phyloP scores from a whole-genome alignment of 2,329 filamentous ascomycete species.

The Fusarium floridanum region DNA sequence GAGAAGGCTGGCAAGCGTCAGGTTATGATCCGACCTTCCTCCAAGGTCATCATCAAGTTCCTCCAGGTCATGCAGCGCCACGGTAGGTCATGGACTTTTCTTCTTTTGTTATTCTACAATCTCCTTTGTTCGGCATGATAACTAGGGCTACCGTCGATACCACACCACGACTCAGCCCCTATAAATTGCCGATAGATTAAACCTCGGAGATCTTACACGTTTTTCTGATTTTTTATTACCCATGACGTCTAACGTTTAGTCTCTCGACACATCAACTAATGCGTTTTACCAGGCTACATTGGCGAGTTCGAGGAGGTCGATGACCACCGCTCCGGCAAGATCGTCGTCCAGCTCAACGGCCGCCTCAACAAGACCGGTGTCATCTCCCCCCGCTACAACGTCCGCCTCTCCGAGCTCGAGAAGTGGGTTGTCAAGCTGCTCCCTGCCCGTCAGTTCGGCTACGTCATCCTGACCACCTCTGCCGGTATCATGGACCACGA shows the following conservation, averaged over 20 bases:
- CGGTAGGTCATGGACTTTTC: constrained; percentile 74
- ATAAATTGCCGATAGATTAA: constrained; percentile 99
- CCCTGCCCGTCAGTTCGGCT: constrained; percentile 99
- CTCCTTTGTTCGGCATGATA: constrained; percentile 89
- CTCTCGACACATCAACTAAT: constrained; percentile 87
- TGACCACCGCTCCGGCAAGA: constrained; percentile 99
- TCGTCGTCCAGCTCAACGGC: constrained; percentile 99
- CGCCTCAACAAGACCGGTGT: constrained; percentile 99
- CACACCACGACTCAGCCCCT: constrained; percentile 93
- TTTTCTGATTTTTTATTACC: constrained; percentile 72
- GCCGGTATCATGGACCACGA: constrained; percentile 99
- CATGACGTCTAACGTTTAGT: constrained; percentile 94
- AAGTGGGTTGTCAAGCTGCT: constrained; percentile 99
- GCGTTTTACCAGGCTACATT: constrained; percentile 83
- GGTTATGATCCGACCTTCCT: constrained; percentile 96
- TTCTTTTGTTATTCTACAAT: not conserved
- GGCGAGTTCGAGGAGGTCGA: constrained; percentile 99
- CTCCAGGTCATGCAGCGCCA: constrained; percentile 99
- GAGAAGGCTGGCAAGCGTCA: constrained; percentile 99
- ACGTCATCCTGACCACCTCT: constrained; percentile 98
- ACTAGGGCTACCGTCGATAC: constrained; percentile 94
- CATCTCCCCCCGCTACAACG: constrained; percentile 99
- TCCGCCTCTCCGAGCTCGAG: constrained; percentile 97
- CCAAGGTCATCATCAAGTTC: constrained; percentile 99
- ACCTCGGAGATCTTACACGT: constrained; percentile 94